Percentiles rank a stretch among this genome's conserved stretches.
phyloP scores from a whole-genome alignment of 805 yeast genomes.

The Candida insectalens region DNA sequence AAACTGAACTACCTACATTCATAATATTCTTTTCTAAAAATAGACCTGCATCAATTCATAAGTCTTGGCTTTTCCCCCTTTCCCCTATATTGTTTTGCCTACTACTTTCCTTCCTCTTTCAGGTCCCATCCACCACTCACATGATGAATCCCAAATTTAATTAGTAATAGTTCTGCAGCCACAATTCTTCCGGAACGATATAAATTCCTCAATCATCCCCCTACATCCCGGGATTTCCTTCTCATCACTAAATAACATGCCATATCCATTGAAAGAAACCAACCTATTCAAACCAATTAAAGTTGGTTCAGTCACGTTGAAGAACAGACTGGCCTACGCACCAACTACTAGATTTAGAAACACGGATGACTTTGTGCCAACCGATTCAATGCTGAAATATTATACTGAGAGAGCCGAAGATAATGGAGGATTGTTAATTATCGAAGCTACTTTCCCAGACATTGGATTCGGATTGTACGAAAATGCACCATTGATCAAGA shows the following conservation, averaged over 20 bases:
- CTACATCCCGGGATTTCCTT: no score
- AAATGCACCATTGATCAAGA: slow-evolving; percentile 42
- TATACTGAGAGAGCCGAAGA: slow-evolving; percentile 27
- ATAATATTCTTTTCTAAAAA: no score
- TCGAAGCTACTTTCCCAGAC: slow-evolving; percentile 52
- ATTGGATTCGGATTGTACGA: slow-evolving; percentile 31
- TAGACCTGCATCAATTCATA: no score
- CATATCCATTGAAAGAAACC: slow-evolving; percentile 2
- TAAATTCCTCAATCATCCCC: no score
- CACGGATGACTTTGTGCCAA: slow-evolving; percentile 24
- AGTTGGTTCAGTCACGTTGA: slow-evolving; percentile 25
- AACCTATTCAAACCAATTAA: slow-evolving; percentile 31
- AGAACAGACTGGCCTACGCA: slow-evolving; percentile 33
- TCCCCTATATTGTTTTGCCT: no score
- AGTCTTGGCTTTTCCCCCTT: no score
- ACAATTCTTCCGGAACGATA: no score
- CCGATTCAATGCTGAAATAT: slow-evolving; percentile 36
- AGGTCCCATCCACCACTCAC: no score
- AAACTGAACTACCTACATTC: no score
- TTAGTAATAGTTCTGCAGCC: no score
- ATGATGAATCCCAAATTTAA: no score
- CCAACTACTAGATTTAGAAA: slow-evolving; percentile 40
- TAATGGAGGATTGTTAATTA: slow-evolving; percentile 13
- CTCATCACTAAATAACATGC: slow-evolving; percentile 2
- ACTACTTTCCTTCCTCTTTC: no score